Evolutionary conservation across 306 rosid species (phyloP).

Genomic region (Vigna radiata): DNA sequence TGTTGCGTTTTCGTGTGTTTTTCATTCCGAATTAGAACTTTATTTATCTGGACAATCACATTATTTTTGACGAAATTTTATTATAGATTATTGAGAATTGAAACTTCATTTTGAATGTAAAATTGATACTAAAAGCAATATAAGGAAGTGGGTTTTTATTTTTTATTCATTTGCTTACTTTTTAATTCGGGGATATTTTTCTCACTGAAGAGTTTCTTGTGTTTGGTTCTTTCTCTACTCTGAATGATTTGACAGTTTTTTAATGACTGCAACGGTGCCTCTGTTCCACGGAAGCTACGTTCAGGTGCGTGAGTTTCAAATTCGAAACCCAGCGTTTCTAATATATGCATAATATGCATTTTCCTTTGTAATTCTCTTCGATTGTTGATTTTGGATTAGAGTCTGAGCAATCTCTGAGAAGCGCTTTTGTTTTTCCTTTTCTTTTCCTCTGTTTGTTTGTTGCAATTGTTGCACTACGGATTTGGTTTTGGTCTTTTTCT

Average conservation of each 20-base stretch:
- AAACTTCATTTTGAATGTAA: background rate
- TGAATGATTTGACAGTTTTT: conserved; percentile 51
- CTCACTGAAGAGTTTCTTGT: conserved; percentile 1
- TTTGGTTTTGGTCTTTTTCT: conserved; percentile 37
- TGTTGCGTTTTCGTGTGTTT: too few species aligned
- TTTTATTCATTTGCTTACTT: background rate
- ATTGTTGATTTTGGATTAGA: conserved; percentile 48
- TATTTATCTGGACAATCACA: background rate
- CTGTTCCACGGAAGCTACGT: conserved; percentile 85
- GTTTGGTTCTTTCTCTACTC: background rate
- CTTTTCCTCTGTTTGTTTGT: conserved; percentile 39
- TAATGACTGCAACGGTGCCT: conserved; percentile 61
- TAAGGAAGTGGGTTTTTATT: background rate
- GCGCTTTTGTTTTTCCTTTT: conserved; percentile 44
- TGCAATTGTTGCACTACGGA: conserved; percentile 42
- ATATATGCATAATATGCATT: conserved; percentile 8
- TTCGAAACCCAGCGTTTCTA: conserved; percentile 1
- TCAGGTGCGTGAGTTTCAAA: conserved; percentile 61
- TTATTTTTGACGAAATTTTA: too few species aligned
- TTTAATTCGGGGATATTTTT: background rate
- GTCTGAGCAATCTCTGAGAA: conserved; percentile 51
- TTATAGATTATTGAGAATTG: too few species aligned
- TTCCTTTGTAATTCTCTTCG: conserved; percentile 1
- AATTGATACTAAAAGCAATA: background rate
- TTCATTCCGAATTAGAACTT: background rate